Evolutionary conservation across 2,329 filamentous ascomycete species (phyloP).

Genomic region (Cladosporium sp.): DNA sequence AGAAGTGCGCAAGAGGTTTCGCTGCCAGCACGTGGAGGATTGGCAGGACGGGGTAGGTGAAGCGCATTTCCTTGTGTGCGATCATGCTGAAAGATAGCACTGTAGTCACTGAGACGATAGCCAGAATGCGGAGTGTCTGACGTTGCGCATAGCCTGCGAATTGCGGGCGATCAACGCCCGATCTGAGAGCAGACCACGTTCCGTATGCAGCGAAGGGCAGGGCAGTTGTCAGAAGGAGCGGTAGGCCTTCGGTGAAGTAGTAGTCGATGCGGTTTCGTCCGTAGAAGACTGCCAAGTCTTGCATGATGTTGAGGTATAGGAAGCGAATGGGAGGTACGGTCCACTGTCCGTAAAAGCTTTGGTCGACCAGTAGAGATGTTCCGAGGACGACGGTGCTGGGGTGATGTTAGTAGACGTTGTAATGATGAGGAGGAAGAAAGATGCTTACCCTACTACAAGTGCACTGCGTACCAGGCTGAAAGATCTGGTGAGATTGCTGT

Average conservation of each 20-base stretch:
- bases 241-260: conserved; percentile 86
- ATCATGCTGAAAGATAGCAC: conserved; percentile 71
- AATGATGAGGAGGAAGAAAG: neutral
- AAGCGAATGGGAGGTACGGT: conserved; percentile 86
- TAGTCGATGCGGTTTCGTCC: conserved; percentile 90
- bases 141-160: conserved; percentile 24
- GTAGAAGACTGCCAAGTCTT: conserved; percentile 89
- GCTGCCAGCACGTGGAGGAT: conserved; percentile 81
- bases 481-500: conserved; percentile 33
- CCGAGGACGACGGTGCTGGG: conserved; percentile 53
- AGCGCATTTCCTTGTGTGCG: conserved; percentile 95
- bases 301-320: conserved; percentile 85
- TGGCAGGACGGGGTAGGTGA: conserved; percentile 90
- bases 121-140: conserved; percentile 51
- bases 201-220: conserved; percentile 74
- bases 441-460: conserved; percentile 9
- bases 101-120: conserved; percentile 60
- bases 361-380: conserved; percentile 69
- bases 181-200: conserved; percentile 54
- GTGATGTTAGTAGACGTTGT: neutral
- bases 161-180: conserved; percentile 28
- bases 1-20: conserved; percentile 65
- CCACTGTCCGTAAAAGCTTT: conserved; percentile 80
- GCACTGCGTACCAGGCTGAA: neutral
- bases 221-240: conserved; percentile 79